Evolutionary conservation across 129 eudicot genomes (phyloP).

Genomic region (Tagetes patula): DNA sequence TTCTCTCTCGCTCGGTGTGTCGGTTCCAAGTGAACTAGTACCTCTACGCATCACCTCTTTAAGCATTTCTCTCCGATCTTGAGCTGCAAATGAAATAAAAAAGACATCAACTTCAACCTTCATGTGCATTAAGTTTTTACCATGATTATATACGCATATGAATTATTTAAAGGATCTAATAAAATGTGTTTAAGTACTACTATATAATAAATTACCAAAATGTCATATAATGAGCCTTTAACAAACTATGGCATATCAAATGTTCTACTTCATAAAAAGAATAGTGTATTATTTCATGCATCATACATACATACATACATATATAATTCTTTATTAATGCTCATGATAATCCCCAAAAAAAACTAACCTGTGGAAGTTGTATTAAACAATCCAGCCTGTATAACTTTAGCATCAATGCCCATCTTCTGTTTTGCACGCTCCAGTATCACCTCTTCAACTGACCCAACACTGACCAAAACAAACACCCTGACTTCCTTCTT

Average conservation of each 20-base stretch:
- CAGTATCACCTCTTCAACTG: constrained; percentile 92
- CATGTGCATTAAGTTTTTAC: not conserved
- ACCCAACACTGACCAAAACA: constrained; percentile 89
- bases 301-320: constrained; percentile 1
- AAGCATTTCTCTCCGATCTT: constrained; percentile 89
- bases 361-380: constrained; percentile 95
- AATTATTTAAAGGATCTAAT: not conserved
- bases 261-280: not conserved
- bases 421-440: constrained; percentile 97
- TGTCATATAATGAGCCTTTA: not conserved
- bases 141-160: not conserved
- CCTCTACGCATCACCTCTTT: constrained; percentile 91
- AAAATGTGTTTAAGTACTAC: not conserved
- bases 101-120: not conserved
- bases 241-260: not conserved
- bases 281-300: not conserved
- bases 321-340: not conserved
- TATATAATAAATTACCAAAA: not conserved
- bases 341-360: not conserved
- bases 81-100: constrained; percentile 54
- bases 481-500: constrained; percentile 94
- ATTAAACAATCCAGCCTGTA: constrained; percentile 96
- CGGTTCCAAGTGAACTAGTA: constrained; percentile 76
- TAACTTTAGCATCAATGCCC: constrained; percentile 99
- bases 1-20: constrained; percentile 93